Conservation (phyloP, 345 rosid genomes). For the Pugionium cornutum region DNA sequence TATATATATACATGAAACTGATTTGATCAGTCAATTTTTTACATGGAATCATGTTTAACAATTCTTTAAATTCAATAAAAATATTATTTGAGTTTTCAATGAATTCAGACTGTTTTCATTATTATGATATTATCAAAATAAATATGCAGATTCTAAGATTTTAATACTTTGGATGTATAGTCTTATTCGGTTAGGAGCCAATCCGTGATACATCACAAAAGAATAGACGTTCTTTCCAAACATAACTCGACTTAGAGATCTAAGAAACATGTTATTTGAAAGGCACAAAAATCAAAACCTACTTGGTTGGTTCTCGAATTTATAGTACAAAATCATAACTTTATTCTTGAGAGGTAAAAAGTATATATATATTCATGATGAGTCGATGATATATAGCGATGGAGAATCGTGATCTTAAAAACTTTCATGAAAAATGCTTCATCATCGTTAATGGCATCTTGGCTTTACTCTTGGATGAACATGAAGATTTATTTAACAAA, state of each 20-base stretch:
- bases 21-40: no score
- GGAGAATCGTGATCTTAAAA: slow-evolving; percentile 38
- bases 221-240: no score
- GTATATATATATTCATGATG: background rate
- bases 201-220: no score
- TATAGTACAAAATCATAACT: background rate
- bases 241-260: no score
- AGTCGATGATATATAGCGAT: slow-evolving; percentile 23
- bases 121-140: no score
- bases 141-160: background rate
- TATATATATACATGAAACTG: no score
- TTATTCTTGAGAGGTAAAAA: slow-evolving; percentile 24
- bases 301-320: background rate
- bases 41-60: background rate
- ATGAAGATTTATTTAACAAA: background rate
- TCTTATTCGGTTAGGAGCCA: no score
- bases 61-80: background rate
- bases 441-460: slow-evolving; percentile 34
- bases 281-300: background rate
- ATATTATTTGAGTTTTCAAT: background rate
- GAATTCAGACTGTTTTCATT: background rate
- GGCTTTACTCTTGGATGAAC: slow-evolving; percentile 8
- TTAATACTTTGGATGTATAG: no score
- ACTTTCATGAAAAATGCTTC: slow-evolving; percentile 34
- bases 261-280: no score